These are phyloP conservation scores for Tulasnella sp. DNA, from an alignment of 768 basidiomycete genomes.

Conservation along the genomic window DNA sequence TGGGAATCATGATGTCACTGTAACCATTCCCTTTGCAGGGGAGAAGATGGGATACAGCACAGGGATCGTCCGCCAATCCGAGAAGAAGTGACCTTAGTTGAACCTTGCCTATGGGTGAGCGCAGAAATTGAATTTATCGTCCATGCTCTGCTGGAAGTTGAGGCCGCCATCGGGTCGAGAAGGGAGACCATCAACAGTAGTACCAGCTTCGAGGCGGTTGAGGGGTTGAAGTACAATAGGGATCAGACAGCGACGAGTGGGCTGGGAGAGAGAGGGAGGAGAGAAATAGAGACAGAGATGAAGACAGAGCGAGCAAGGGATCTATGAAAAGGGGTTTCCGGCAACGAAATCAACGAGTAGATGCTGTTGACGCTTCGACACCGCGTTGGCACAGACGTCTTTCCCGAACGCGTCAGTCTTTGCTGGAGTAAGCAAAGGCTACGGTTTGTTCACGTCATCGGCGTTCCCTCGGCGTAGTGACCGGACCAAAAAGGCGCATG, in stretches of 20 bases:
- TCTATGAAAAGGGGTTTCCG: no score
- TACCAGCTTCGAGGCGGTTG: conserved; percentile 42
- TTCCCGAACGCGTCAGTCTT: no score
- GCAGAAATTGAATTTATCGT: conserved; percentile 79
- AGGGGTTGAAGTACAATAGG: conserved; percentile 38
- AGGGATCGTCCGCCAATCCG: conserved; percentile 90
- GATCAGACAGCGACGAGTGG: no score
- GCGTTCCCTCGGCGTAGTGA: neutral
- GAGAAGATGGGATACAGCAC: conserved; percentile 93
- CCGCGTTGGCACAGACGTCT: no score
- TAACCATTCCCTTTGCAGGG: conserved; percentile 84
- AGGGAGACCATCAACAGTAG: conserved; percentile 38
- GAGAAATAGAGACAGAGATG: no score
- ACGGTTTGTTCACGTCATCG: neutral
- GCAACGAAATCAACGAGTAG: no score
- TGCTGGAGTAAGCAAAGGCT: neutral
- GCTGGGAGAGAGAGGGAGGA: no score
- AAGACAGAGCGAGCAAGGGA: no score
- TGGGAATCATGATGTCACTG: conserved; percentile 89
- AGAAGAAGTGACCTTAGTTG: conserved; percentile 94
- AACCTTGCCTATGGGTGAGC: conserved; percentile 78
- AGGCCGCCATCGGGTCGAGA: conserved; percentile 54
- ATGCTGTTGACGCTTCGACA: no score
- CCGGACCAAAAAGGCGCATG: neutral
- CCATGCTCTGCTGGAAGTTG: conserved; percentile 61